Evolutionary conservation across 768 basidiomycete species (phyloP), one percentile per base, ranked within the genome.

Genomic region (Filobasidium wieringae): DNA sequence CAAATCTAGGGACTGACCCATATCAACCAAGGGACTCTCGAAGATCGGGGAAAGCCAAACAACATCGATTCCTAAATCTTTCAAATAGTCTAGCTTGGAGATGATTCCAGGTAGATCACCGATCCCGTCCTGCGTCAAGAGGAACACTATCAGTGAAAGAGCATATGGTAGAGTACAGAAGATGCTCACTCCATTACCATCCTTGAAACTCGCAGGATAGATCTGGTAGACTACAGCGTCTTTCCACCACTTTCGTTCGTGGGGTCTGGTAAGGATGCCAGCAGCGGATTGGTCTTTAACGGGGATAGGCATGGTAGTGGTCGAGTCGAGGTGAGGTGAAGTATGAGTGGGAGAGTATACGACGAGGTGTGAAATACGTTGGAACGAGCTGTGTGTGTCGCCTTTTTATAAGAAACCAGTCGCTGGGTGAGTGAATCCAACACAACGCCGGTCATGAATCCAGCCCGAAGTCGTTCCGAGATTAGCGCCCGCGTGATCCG

Each of bases 21-120:
- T 85, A 70, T 86, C 84, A 1, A 79, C 81, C 54, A 80, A 74
- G 0, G 84, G 85, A 1, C 80, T 82, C 53, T 78, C 76, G 72
- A 85, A 87, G 39, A 87, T 85, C 8, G 85, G 84, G 4, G 77
- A 80, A 15, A 87, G 77, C 85, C 85, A 87, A 12, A 86, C 64
- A 0, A 82, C 78, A 61, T 84, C 80, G 3, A 82, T 80, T 0
- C 84, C 85, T 1, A 88, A 77, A 47, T 80, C 78, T 55, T 81
- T 79, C 53, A 87, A 74, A 68, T 88, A 86, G 63, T 83, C 82
- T 5, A 87, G 74, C 66, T 85, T 84, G 39, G 76, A 66, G 26
- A 73, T 64, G 58, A 88, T 84, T 14, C 86, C 85, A 22, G 77
- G 79, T 32, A 88, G 77, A 69, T 86, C 85, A 14, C 85, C 85